These are phyloP conservation scores for Pseudogymnoascus pannorum DNA, from an alignment of 2,329 filamentous ascomycete genomes.

Conservation along the genomic window DNA sequence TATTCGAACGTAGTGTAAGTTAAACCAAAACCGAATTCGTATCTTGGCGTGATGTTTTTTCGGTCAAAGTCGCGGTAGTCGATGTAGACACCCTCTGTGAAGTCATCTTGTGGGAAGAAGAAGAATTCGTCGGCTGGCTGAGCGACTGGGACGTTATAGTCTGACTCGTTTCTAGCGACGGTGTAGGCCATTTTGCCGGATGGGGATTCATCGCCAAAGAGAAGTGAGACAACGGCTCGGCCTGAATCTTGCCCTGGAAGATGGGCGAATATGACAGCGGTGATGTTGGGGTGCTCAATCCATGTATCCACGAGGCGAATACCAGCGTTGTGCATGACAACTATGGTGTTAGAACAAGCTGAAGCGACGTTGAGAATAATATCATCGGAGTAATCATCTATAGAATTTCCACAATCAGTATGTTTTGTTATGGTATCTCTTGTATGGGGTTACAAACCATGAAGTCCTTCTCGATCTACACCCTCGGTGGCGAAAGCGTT, in stretches of 20 bases:
- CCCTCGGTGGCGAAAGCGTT: slow-evolving; percentile 69
- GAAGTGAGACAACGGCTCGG: slow-evolving; percentile 51
- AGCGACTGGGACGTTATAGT: slow-evolving; percentile 36
- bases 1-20: slow-evolving; percentile 47
- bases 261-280: slow-evolving; percentile 52
- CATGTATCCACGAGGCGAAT: slow-evolving; percentile 51
- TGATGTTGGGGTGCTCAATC: slow-evolving; percentile 55
- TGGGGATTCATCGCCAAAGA: slow-evolving; percentile 55
- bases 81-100: slow-evolving; percentile 40
- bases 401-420: background rate
- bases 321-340: slow-evolving; percentile 58
- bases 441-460: slow-evolving; percentile 27
- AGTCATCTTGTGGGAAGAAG: slow-evolving; percentile 26
- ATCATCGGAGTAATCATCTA: slow-evolving; percentile 38
- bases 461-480: slow-evolving; percentile 52
- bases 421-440: background rate
- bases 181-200: slow-evolving; percentile 43
- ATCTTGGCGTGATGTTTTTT: slow-evolving; percentile 28
- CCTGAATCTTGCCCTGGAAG: slow-evolving; percentile 56
- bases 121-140: slow-evolving; percentile 14
- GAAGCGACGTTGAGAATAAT: slow-evolving; percentile 51
- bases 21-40: slow-evolving; percentile 42
- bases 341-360: slow-evolving; percentile 54
- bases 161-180: slow-evolving; percentile 44
- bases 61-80: slow-evolving; percentile 48